Evolutionary conservation across 1,284 basidiomycete genomes (phyloP), one percentile per base, ranked within the genome.

Genomic region (Tilletia walkeri): DNA sequence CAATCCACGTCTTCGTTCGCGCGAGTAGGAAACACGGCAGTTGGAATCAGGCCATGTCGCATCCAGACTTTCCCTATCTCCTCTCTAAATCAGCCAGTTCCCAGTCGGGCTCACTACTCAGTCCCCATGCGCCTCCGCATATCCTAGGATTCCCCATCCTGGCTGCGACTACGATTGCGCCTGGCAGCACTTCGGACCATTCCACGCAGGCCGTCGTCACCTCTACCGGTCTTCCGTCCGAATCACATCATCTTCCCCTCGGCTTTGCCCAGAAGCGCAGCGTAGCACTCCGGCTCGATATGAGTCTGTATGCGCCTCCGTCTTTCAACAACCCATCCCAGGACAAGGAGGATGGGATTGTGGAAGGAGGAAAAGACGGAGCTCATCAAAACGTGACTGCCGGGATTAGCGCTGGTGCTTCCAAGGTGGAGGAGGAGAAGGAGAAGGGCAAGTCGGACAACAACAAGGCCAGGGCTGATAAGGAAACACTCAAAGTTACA

Each of bases 141-240:
- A 77, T 80, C 18, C 67, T 81, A 0, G 79, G 79, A 10, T 81
- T 76, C 75, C 79, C 78, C 1, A 77, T 81, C 6, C 75, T 77
- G 53, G 75, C 75, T 4, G 74, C 74, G n/a, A 73, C 72, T 65
- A 56, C 54, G 20, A 56, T 56, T 39, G 30, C 36, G 30, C 12
- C 59, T 7, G 5, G 30, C 3, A 14, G 30, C 3, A 14, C 36
- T 14, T 18, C 30, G 12, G 38, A 39, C 1, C 67, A 71, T 24
- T 75, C 70, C 36, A 78, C 77, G 1, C 74, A 72, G 18, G 65
- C 65, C 45, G 67, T 80, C 18, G 71, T 74, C 7, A 71, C 80
- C 4, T 59, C 74, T 20, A 67, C 80, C 10, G 67, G 72, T 9
- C 73, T 70, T 66, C 18, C 36, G 3, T 34, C 59, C 14, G 59